Evolutionary conservation across 345 rosid genomes (phyloP).

Genomic region (Aurinia saxatilis): DNA sequence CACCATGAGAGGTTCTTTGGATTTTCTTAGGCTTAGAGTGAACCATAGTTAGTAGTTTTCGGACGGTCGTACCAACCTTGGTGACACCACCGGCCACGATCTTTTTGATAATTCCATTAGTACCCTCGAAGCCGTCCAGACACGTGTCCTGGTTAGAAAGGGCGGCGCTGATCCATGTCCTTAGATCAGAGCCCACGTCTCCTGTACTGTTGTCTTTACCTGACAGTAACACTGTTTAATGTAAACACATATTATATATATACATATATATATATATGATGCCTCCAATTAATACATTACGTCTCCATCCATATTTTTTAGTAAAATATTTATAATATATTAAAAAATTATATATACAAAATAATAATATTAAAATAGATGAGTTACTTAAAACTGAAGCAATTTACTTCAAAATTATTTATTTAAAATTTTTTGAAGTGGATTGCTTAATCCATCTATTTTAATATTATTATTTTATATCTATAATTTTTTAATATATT

Average conservation of each 20-base stretch:
- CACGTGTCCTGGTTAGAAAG: slow-evolving; percentile 76
- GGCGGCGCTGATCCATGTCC: slow-evolving; percentile 79
- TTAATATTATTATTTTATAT: too few species aligned
- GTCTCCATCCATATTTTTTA: too few species aligned
- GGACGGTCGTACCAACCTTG: slow-evolving; percentile 42
- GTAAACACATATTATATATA: too few species aligned
- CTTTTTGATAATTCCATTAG: slow-evolving; percentile 41
- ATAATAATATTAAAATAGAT: too few species aligned
- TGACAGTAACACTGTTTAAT: slow-evolving; percentile 9
- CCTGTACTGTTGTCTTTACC: slow-evolving; percentile 68
- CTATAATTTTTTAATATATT: too few species aligned
- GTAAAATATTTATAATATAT: too few species aligned
- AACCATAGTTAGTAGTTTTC: slow-evolving; percentile 47
- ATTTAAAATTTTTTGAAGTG: too few species aligned
- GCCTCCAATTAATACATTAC: background rate
- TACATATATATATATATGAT: background rate
- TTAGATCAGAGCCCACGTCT: slow-evolving; percentile 56
- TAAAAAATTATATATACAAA: too few species aligned
- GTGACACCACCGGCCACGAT: slow-evolving; percentile 45
- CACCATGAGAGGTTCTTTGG: slow-evolving; percentile 9
- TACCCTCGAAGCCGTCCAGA: slow-evolving; percentile 67
- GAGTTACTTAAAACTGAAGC: too few species aligned
- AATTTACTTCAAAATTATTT: too few species aligned
- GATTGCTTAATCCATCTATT: too few species aligned
- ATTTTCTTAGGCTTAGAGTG: slow-evolving; percentile 26